These are phyloP conservation scores for Jimgerdemannia lactiflua DNA, from an alignment of 192 early-diverging fungal species.

Conservation along the genomic window DNA sequence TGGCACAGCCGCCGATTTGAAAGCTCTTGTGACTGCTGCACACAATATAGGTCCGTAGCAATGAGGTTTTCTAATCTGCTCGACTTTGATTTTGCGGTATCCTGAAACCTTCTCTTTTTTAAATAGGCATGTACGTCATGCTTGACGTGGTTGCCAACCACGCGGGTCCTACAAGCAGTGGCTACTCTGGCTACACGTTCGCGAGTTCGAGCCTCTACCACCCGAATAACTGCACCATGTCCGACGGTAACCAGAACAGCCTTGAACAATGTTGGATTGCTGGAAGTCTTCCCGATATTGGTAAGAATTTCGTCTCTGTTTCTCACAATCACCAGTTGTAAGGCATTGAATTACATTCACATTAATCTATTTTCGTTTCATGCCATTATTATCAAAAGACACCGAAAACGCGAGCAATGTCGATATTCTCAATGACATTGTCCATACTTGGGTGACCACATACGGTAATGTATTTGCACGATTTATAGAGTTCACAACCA, in stretches of 20 bases:
- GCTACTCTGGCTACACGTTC: conserved; percentile 32
- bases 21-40: conserved; percentile 28
- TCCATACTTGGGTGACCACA: conserved; percentile 14
- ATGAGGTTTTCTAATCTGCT: too few species aligned
- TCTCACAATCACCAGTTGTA: not conserved
- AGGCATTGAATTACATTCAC: too few species aligned
- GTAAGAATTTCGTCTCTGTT: conserved; percentile 18
- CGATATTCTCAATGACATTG: conserved; percentile 15
- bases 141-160: conserved; percentile 46
- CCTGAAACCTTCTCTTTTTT: not conserved
- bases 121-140: conserved; percentile 36
- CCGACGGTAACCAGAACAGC: conserved; percentile 24
- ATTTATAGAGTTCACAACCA: too few species aligned
- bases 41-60: conserved; percentile 13
- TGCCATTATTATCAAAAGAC: conserved; percentile 4
- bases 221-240: conserved; percentile 6
- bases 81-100: not conserved
- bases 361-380: too few species aligned
- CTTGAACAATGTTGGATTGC: conserved; percentile 30
- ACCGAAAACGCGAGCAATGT: conserved; percentile 35
- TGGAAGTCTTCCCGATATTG: conserved; percentile 18
- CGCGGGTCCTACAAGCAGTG: conserved; percentile 15
- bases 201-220: conserved; percentile 28
- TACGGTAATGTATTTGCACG: conserved; percentile 7
- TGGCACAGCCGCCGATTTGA: conserved; percentile 37